phyloP scores from a whole-genome alignment of 805 yeast species.

The Hanseniaspora taiwanica region DNA sequence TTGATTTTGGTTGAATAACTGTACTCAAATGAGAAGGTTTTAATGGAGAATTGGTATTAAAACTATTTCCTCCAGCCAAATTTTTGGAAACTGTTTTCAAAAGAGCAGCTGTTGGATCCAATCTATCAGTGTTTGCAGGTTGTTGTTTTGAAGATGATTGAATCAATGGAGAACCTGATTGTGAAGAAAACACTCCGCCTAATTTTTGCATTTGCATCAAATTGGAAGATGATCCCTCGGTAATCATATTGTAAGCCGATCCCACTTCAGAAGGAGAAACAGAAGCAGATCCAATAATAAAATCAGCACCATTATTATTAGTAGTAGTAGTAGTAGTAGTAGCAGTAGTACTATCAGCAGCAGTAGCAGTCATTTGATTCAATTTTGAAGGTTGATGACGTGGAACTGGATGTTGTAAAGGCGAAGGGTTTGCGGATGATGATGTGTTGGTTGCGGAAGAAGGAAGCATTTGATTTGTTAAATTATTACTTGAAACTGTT shows the following conservation, averaged over 20 bases:
- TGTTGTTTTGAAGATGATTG: neutral
- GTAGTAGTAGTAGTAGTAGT: neutral
- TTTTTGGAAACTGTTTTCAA: conserved; percentile 5
- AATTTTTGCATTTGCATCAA: too few species aligned
- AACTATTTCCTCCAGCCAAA: conserved; percentile 1
- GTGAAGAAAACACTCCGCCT: too few species aligned
- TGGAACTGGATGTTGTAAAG: neutral
- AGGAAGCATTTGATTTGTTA: neutral
- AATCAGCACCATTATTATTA: neutral
- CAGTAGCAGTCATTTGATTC: neutral
- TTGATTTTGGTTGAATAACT: conserved; percentile 24
- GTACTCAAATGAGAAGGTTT: conserved; percentile 7
- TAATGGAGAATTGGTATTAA: neutral
- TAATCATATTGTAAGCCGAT: too few species aligned
- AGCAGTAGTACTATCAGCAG: neutral
- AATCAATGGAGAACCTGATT: neutral
- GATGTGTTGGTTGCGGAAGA: neutral
- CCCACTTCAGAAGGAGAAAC: neutral
- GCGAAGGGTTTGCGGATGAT: neutral
- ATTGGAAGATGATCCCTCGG: too few species aligned
- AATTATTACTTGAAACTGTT: neutral
- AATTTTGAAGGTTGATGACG: neutral
- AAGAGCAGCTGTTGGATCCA: conserved; percentile 6
- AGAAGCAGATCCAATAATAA: neutral
- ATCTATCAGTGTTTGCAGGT: neutral